Base-by-base conservation (phyloP, 441 rosid species). In the Gossypium gossypioides region DNA sequence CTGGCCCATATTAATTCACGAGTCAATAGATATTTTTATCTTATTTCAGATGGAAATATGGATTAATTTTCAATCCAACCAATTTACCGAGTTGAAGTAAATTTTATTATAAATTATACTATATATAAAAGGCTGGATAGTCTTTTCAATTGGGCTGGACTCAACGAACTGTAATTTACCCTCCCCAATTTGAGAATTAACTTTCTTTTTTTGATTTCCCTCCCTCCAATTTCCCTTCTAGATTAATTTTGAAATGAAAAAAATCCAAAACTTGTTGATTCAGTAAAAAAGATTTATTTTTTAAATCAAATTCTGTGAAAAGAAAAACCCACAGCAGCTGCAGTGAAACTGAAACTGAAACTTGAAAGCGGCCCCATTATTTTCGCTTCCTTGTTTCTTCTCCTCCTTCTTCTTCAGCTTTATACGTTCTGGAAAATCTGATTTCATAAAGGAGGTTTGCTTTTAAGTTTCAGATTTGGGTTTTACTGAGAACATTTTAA, bases 141-240 rank as follows among this genome's bases (percentile, higher is more conserved):
- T 70, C 60, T 2, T 70, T 75, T 78, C 73, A 54, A 25, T 25
- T 25, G 69, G 69, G 63, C 29, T 54, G 73, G 73, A 60, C 25
- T 12, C 2, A 25, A 21, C 0, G 10, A 21, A 55, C 6, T 24
- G n/a, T 55, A 55, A 57, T 18, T 19, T 68, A 9, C 50, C 65
- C 21, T 8, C 15, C 34, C 40, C 6, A 2, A 0, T 1, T 57
- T 19, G 10, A 7, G 13, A n/a, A 9, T 18, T 52, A 15, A 27
- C 0, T 29, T 27, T 32, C 19, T 69, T 2, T 4, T 6, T 69
- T 69, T 32, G 25, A 46, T 37, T 55, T 70, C 64, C 64, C 66
- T 55, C 51, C 34, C 63, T 42, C 55, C 37, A 19, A 10, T 25
- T 19, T 10, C 37, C 22, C 1, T 27, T 40, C 19, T 56, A 4